A percentile compares a stretch with the other conserved stretches of the same genome.
Evolutionary conservation across 1,284 basidiomycete species (phyloP).

Genomic region (Fomitopsis schrenkii): DNA sequence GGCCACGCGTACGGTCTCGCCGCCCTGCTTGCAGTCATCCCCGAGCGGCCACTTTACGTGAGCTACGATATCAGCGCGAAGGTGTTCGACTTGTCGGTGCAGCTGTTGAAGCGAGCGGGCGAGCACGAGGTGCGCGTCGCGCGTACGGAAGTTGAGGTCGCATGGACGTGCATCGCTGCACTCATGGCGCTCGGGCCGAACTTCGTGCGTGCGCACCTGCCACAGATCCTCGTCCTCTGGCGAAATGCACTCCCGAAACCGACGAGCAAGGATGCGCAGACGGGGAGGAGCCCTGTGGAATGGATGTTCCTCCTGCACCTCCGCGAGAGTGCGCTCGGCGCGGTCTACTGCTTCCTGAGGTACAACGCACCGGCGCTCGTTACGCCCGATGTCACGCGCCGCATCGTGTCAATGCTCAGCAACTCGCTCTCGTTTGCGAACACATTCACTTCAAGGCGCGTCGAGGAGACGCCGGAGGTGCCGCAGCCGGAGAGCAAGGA

Average conservation of each 20-base stretch:
- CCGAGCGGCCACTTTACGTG: slow-evolving; percentile 87
- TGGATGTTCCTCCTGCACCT: slow-evolving; percentile 94
- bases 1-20: slow-evolving; percentile 91
- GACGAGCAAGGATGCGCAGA: slow-evolving; percentile 78
- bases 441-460: slow-evolving; percentile 48
- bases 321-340: slow-evolving; percentile 86
- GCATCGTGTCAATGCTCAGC: slow-evolving; percentile 82
- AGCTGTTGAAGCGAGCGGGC: slow-evolving; percentile 85
- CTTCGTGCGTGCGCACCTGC: slow-evolving; percentile 89
- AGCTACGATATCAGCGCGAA: slow-evolving; percentile 92
- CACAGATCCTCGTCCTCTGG: slow-evolving; percentile 94
- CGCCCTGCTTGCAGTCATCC: slow-evolving; percentile 83
- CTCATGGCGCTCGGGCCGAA: slow-evolving; percentile 92
- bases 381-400: slow-evolving; percentile 87
- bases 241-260: slow-evolving; percentile 95
- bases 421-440: slow-evolving; percentile 92
- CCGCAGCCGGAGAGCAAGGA: slow-evolving; percentile 37
- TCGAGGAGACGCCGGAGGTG: slow-evolving; percentile 44
- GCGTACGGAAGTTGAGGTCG: slow-evolving; percentile 86
- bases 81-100: slow-evolving; percentile 87
- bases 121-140: slow-evolving; percentile 87
- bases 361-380: slow-evolving; percentile 77
- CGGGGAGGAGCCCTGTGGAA: slow-evolving; percentile 69
- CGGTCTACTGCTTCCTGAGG: slow-evolving; percentile 84
- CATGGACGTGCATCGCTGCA: slow-evolving; percentile 90